These are phyloP conservation scores for Parasitella parasitica DNA, from an alignment of 371 early-diverging fungal genomes.

Conservation along the genomic window DNA sequence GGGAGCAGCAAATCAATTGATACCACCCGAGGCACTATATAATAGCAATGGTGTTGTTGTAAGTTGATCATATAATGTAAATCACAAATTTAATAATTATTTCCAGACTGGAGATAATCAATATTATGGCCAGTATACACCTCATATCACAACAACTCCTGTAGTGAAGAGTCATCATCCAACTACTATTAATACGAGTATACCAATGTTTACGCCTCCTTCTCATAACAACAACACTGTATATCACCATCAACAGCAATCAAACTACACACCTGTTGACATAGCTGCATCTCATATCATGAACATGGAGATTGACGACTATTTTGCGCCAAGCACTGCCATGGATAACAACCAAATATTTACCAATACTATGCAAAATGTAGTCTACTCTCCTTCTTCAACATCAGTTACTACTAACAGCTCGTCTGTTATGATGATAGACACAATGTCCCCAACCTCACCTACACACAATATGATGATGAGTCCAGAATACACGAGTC, in stretches of 20 bases:
- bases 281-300: conserved; percentile 9
- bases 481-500: conserved; percentile 8
- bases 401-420: conserved; percentile 21
- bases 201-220: conserved; percentile 4
- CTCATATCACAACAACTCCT: conserved; percentile 22
- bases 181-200: not conserved
- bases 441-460: conserved; percentile 18
- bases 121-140: not conserved
- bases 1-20: conserved; percentile 15
- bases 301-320: conserved; percentile 26
- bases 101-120: not conserved
- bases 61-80: not conserved
- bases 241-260: conserved; percentile 9
- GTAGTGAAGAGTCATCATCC: conserved; percentile 25
- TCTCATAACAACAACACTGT: not conserved
- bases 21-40: conserved; percentile 17
- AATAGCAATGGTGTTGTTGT: not conserved
- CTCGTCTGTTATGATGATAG: conserved; percentile 14
- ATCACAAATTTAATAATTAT: not conserved
- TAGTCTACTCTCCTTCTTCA: conserved; percentile 15
- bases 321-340: conserved; percentile 2
- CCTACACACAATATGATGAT: conserved; percentile 6
- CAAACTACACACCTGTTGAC: conserved; percentile 1
- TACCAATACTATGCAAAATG: not conserved
- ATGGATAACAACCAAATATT: conserved; percentile 3